Conservation (phyloP, 441 rosid genomes). For the Gossypium davidsonii region DNA sequence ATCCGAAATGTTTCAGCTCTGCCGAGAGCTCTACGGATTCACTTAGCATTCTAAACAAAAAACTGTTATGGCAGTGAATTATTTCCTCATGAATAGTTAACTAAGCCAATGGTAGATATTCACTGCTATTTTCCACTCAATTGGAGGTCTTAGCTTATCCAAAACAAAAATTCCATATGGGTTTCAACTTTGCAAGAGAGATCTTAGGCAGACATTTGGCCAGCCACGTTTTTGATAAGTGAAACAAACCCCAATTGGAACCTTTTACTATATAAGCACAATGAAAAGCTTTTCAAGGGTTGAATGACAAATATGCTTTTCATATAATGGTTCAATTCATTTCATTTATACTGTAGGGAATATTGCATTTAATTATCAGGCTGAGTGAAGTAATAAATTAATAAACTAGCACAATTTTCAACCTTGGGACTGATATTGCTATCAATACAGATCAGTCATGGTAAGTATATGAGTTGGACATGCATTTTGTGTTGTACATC, state of each 20-base stretch:
- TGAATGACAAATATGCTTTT: background rate
- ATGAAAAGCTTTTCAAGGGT: background rate
- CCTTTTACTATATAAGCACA: background rate
- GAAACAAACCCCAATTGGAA: background rate
- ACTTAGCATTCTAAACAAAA: no score
- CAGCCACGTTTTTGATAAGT: background rate
- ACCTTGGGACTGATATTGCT: background rate
- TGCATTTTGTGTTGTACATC: conserved; percentile 5
- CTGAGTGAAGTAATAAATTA: background rate
- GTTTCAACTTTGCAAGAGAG: background rate
- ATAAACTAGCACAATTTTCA: background rate
- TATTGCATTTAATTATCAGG: background rate
- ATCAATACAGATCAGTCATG: conserved; percentile 15
- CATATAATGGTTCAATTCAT: background rate
- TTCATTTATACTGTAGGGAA: background rate
- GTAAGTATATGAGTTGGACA: conserved; percentile 11
- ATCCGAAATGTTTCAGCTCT: no score
- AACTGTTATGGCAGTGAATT: background rate
- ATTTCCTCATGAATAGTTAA: background rate
- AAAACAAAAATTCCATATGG: background rate
- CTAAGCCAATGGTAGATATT: background rate
- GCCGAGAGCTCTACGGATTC: no score
- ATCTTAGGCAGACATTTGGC: background rate
- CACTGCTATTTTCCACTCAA: background rate
- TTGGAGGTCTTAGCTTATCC: conserved; percentile 2